phyloP scores from a whole-genome alignment of 1,139 yeast genomes.

The Debaryomyces singareniensis region DNA sequence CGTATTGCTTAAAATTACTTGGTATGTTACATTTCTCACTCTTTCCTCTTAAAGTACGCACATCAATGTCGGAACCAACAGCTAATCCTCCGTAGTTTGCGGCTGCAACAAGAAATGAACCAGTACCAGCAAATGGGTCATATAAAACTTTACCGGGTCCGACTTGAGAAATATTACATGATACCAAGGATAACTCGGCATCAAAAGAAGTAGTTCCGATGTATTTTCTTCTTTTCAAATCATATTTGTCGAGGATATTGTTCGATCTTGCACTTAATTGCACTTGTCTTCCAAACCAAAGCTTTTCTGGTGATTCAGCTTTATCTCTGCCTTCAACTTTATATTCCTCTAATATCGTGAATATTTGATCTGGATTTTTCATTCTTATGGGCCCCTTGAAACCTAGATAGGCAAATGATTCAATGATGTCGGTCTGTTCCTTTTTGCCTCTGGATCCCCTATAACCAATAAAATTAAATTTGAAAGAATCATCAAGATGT shows the following conservation, averaged over 20 bases:
- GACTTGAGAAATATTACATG: constrained; percentile 82
- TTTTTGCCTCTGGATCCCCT: constrained; percentile 56
- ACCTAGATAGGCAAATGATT: constrained; percentile 62
- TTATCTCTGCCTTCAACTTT: constrained; percentile 43
- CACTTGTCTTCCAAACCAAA: constrained; percentile 76
- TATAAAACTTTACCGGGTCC: constrained; percentile 61
- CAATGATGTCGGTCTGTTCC: constrained; percentile 59
- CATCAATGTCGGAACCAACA: constrained; percentile 88
- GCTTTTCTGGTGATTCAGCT: constrained; percentile 45
- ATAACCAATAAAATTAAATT: constrained; percentile 74
- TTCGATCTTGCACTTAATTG: constrained; percentile 56
- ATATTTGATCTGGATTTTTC: constrained; percentile 71
- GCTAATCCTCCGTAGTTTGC: constrained; percentile 79
- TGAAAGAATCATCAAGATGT: constrained; percentile 51
- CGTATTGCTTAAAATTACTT: constrained; percentile 73
- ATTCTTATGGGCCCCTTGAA: constrained; percentile 74
- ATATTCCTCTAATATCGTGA: constrained; percentile 73
- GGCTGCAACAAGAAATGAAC: constrained; percentile 87
- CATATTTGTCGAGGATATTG: constrained; percentile 67
- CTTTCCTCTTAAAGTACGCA: constrained; percentile 76
- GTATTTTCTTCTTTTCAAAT: constrained; percentile 74
- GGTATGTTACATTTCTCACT: constrained; percentile 41
- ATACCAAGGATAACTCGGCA: constrained; percentile 75
- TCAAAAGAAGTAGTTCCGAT: constrained; percentile 97
- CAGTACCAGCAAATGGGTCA: constrained; percentile 97